A percentile compares a stretch with the other conserved stretches of the same genome.
Evolutionary conservation across 768 basidiomycete genomes (phyloP).

Genomic region (Piloderma croceum): DNA sequence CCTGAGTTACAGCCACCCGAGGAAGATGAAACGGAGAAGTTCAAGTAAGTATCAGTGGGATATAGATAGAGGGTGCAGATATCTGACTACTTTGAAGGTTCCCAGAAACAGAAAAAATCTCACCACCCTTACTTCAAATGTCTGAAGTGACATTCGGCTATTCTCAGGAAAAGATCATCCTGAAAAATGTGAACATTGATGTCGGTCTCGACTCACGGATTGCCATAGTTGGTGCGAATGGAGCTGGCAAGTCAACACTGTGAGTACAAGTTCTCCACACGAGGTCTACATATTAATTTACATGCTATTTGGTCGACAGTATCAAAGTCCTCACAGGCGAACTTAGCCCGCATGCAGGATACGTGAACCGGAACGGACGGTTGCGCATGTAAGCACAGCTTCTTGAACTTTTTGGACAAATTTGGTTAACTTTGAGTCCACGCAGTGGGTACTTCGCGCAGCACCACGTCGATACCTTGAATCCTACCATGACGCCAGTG

Average conservation of each 20-base stretch:
- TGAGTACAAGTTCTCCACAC: slow-evolving; percentile 31
- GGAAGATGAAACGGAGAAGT: slow-evolving; percentile 85
- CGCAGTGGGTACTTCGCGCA: slow-evolving; percentile 86
- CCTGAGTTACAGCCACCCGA: slow-evolving; percentile 93
- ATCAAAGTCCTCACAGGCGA: slow-evolving; percentile 92
- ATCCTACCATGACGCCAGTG: slow-evolving; percentile 82
- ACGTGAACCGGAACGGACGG: slow-evolving; percentile 87
- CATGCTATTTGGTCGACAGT: slow-evolving; percentile 35
- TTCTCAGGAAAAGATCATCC: slow-evolving; percentile 62
- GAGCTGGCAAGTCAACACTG: slow-evolving; percentile 95
- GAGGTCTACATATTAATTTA: no score
- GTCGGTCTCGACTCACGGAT: slow-evolving; percentile 92
- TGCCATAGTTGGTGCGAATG: slow-evolving; percentile 92
- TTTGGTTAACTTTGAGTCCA: background rate
- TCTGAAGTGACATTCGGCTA: slow-evolving; percentile 91
- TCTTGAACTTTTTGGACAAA: slow-evolving; percentile 1
- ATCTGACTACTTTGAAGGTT: slow-evolving; percentile 44
- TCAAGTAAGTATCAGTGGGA: slow-evolving; percentile 52
- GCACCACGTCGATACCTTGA: slow-evolving; percentile 90
- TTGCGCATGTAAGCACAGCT: slow-evolving; percentile 66
- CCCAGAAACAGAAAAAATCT: slow-evolving; percentile 95
- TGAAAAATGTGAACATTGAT: slow-evolving; percentile 81
- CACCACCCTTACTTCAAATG: slow-evolving; percentile 90
- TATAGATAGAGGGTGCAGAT: background rate
- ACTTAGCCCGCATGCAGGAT: slow-evolving; percentile 65